Evolutionary conservation across 148 eudicot genomes (phyloP).

Genomic region (Polygonum maritimum): DNA sequence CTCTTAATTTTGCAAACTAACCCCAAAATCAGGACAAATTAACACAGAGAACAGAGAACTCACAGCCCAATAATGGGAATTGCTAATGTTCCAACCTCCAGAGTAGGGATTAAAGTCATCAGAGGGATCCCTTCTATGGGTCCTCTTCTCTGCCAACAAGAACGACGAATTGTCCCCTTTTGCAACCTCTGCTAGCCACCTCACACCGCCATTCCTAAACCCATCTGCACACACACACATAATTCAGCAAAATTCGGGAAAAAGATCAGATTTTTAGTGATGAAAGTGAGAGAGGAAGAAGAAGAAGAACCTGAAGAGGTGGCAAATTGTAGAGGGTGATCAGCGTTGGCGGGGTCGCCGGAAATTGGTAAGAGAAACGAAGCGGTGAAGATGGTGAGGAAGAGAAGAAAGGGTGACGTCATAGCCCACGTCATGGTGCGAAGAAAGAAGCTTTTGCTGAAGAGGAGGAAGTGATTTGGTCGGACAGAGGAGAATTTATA

Average conservation of each 20-base stretch:
- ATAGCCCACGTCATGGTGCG: background rate
- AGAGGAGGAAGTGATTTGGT: no score
- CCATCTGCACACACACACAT: background rate
- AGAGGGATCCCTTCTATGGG: conserved; percentile 36
- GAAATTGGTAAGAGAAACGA: background rate
- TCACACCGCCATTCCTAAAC: background rate
- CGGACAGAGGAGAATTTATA: no score
- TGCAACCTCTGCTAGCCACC: conserved; percentile 1
- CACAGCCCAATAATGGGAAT: conserved; percentile 37
- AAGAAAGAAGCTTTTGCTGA: background rate
- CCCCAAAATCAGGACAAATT: background rate
- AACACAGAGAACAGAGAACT: conserved; percentile 12
- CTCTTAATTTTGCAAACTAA: background rate
- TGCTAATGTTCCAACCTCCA: conserved; percentile 41
- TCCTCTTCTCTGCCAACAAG: conserved; percentile 49
- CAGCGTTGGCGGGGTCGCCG: background rate
- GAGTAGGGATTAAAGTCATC: conserved; percentile 33
- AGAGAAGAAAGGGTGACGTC: background rate
- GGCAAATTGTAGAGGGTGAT: background rate
- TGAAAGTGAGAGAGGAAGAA: background rate
- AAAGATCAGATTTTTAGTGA: background rate
- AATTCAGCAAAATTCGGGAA: background rate
- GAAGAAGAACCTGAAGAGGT: background rate
- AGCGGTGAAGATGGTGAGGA: background rate
- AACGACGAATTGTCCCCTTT: conserved; percentile 12